Conservation (phyloP, 768 basidiomycete species). For the Lactarius hatsudake region DNA sequence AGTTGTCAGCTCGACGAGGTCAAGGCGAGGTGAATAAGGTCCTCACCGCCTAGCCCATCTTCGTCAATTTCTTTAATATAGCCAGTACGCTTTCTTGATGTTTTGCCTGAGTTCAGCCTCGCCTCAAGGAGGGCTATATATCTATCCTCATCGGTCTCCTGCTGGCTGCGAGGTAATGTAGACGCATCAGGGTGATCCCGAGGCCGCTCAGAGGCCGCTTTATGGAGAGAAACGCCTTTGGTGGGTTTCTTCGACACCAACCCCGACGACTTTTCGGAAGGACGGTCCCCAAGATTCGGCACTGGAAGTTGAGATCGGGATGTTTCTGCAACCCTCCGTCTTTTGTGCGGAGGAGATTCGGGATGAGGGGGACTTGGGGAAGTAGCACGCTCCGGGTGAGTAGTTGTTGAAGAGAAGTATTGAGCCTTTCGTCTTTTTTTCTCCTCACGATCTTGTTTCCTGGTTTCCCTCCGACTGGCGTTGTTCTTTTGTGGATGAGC, state of each 20-base stretch:
- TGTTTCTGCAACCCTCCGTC: slow-evolving; percentile 34
- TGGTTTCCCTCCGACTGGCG: slow-evolving; percentile 54
- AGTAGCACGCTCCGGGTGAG: slow-evolving; percentile 40
- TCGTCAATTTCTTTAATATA: slow-evolving; percentile 48
- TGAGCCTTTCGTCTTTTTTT: slow-evolving; percentile 63
- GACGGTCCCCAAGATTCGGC: slow-evolving; percentile 8
- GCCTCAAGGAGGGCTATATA: slow-evolving; percentile 84
- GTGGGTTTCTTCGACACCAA: slow-evolving; percentile 6
- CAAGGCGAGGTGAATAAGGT: background rate
- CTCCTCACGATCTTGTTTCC: slow-evolving; percentile 59
- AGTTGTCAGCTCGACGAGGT: background rate
- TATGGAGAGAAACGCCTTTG: slow-evolving; percentile 21
- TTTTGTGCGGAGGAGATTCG: slow-evolving; percentile 53
- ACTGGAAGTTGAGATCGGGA: slow-evolving; percentile 4
- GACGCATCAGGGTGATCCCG: slow-evolving; percentile 23
- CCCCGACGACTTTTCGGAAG: slow-evolving; percentile 11
- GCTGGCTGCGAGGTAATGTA: slow-evolving; percentile 34
- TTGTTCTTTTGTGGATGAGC: slow-evolving; percentile 17
- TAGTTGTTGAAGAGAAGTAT: slow-evolving; percentile 44
- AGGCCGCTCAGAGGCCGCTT: slow-evolving; percentile 39
- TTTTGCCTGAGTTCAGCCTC: slow-evolving; percentile 58
- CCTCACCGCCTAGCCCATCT: slow-evolving; percentile 83
- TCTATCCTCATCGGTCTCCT: slow-evolving; percentile 70
- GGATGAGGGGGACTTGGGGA: slow-evolving; percentile 45
- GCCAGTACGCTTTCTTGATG: slow-evolving; percentile 39